Percentiles rank a stretch among this genome's conserved stretches.
Evolutionary conservation across 1,284 basidiomycete genomes (phyloP).

Genomic region (Ganoderma sinense): DNA sequence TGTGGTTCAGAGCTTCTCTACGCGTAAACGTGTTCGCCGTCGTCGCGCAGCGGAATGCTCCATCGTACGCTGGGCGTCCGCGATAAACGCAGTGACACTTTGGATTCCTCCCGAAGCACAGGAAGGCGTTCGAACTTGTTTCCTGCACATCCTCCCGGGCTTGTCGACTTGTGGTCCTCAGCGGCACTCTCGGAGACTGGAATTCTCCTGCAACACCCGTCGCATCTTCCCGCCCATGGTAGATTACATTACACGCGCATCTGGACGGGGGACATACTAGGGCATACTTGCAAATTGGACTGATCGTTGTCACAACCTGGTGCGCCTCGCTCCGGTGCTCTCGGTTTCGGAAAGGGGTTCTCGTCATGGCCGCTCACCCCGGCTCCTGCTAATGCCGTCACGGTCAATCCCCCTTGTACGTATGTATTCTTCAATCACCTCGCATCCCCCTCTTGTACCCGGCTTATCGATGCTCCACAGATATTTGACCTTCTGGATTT

Average conservation of each 20-base stretch:
- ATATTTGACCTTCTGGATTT: neutral
- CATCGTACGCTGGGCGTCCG: neutral
- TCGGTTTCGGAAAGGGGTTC: neutral
- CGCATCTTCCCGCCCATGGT: neutral
- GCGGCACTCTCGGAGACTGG: neutral
- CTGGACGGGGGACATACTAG: neutral
- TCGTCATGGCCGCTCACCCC: neutral
- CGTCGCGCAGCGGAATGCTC: neutral
- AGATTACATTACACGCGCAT: neutral
- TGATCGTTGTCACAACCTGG: neutral
- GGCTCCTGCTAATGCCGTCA: neutral
- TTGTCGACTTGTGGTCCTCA: neutral
- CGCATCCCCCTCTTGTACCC: neutral
- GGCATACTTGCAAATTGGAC: too few relatives aligned
- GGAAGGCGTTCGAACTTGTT: neutral
- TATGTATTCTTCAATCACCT: neutral
- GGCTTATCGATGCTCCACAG: neutral
- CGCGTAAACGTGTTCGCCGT: neutral
- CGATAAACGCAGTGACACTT: neutral
- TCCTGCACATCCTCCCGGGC: neutral
- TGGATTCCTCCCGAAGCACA: neutral
- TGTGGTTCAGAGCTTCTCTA: neutral
- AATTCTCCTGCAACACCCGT: neutral
- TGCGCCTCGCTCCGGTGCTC: neutral
- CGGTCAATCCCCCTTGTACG: neutral